These are phyloP conservation scores for Ustilago tritici DNA, from an alignment of 1,284 basidiomycete species.

Conservation along the genomic window DNA sequence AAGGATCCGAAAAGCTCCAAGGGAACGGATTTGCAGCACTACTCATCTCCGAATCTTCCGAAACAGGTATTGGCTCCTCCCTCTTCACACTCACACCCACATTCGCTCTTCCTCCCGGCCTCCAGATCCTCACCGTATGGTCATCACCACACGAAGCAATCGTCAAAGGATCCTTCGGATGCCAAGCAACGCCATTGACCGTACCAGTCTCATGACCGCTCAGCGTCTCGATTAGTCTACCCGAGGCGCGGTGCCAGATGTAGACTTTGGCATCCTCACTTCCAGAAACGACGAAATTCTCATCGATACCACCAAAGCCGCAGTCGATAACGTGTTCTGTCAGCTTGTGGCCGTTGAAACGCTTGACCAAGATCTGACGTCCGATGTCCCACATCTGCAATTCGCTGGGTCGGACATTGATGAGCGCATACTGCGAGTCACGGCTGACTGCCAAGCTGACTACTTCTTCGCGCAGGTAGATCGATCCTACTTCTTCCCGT, in stretches of 20 bases:
- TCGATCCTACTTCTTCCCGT: conserved; percentile 71
- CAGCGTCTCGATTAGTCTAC: conserved; percentile 83
- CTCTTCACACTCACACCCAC: conserved; percentile 1
- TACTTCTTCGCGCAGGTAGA: conserved; percentile 78
- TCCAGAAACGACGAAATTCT: conserved; percentile 90
- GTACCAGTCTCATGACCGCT: conserved; percentile 85
- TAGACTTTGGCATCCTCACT: conserved; percentile 86
- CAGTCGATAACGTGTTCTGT: conserved; percentile 82
- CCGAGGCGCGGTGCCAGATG: conserved; percentile 92
- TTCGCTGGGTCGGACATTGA: conserved; percentile 79
- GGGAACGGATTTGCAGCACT: conserved; percentile 50
- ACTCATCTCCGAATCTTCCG: conserved; percentile 48
- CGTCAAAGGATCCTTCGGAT: conserved; percentile 82
- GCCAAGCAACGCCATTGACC: conserved; percentile 97
- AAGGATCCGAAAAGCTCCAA: conserved; percentile 39
- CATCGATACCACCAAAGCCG: conserved; percentile 92
- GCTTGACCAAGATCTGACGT: conserved; percentile 74
- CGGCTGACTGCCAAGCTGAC: conserved; percentile 77
- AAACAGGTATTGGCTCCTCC: conserved; percentile 29
- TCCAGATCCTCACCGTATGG: conserved; percentile 62
- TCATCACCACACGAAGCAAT: conserved; percentile 77
- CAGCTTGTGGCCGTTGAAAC: conserved; percentile 58
- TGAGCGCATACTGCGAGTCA: conserved; percentile 86
- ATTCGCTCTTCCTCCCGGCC: conserved; percentile 35
- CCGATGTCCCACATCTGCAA: conserved; percentile 86